Evolutionary conservation across 2,329 filamentous ascomycete genomes (phyloP).

Genomic region (Juglanconis sp.): DNA sequence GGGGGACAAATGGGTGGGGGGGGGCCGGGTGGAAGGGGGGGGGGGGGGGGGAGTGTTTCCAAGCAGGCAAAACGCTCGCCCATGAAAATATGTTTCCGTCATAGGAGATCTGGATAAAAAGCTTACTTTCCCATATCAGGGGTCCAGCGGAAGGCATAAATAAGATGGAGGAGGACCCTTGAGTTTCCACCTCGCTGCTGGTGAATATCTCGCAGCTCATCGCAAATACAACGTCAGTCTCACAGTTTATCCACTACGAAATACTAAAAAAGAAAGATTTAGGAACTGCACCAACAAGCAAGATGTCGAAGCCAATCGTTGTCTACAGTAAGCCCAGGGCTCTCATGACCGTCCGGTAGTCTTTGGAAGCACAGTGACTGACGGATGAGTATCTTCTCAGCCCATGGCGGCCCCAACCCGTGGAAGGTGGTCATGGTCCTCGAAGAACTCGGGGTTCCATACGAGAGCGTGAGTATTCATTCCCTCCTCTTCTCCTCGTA

Average conservation of each 20-base stretch:
- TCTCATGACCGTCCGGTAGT: not conserved
- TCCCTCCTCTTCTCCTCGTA: constrained; percentile 9
- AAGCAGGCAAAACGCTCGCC: no score
- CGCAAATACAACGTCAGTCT: no score
- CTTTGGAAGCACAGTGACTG: not conserved
- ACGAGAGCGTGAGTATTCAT: constrained; percentile 20
- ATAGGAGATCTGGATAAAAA: no score
- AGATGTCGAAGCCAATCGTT: not conserved
- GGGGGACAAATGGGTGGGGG: no score
- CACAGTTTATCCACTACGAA: no score
- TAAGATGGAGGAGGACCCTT: not conserved
- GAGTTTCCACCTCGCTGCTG: no score
- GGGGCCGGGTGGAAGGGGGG: no score
- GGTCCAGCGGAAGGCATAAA: not conserved
- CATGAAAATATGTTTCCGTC: no score
- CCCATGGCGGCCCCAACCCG: not conserved
- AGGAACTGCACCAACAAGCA: not conserved
- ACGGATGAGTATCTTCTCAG: not conserved
- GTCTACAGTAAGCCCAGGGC: not conserved
- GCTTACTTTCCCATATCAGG: no score
- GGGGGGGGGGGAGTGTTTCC: no score
- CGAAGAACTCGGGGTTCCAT: constrained; percentile 6
- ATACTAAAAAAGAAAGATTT: not conserved
- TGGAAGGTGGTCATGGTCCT: constrained; percentile 5
- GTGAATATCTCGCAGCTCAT: no score